Evolutionary conservation across 2,329 filamentous ascomycete genomes (phyloP).

Genomic region (Apiospora phragmitis): DNA sequence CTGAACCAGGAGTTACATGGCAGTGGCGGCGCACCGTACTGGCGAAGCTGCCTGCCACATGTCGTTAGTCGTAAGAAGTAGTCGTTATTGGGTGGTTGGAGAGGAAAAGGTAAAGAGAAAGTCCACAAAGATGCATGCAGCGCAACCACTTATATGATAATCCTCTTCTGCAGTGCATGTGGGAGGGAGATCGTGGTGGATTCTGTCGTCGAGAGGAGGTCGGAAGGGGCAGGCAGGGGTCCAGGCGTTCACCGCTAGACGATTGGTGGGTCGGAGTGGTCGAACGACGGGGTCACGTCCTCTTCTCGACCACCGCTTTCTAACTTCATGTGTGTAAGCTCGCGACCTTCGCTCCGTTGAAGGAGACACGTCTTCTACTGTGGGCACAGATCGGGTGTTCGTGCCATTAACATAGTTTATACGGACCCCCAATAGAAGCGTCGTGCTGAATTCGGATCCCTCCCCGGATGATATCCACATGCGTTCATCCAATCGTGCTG

Average conservation of each 20-base stretch:
- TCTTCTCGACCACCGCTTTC: neutral
- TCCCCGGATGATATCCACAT: neutral
- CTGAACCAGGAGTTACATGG: constrained; percentile 6
- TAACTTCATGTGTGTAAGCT: neutral
- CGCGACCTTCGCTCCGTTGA: neutral
- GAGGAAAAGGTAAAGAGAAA: neutral
- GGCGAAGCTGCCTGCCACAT: constrained; percentile 9
- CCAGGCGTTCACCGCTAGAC: constrained; percentile 5
- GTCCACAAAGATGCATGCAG: neutral
- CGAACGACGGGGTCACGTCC: neutral
- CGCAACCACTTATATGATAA: neutral
- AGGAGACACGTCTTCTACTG: constrained; percentile 1
- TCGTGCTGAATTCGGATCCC: neutral
- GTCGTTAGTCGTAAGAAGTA: neutral
- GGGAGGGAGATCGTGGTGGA: neutral
- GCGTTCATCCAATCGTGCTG: neutral
- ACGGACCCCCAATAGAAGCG: neutral
- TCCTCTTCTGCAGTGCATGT: neutral
- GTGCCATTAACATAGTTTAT: neutral
- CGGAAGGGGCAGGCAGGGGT: neutral
- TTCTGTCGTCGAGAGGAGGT: neutral
- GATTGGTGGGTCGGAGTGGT: neutral
- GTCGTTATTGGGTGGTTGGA: neutral
- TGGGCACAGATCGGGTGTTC: constrained; percentile 12
- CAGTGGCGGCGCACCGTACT: neutral